Base-by-base conservation (phyloP, 768 basidiomycete species). In the Lentinula guzmanii region DNA sequence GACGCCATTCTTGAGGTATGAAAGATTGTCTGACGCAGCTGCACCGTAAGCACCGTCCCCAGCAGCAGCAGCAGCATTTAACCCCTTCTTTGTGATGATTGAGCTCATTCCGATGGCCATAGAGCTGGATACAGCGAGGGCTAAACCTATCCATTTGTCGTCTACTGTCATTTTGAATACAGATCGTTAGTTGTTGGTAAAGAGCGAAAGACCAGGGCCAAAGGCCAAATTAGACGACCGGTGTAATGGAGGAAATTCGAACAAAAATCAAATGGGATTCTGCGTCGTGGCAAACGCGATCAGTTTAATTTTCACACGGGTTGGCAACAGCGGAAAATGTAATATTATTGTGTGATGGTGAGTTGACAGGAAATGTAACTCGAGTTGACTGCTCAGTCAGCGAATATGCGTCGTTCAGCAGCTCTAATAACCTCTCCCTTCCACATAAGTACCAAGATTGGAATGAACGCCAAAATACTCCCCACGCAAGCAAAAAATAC, bases 41-140 rank as follows among this genome's bases (percentile, higher is more conserved):
- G 64, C 65, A n/a, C 66, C 67, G 65, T 84, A 82, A 37, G 80
- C 71, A 15, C 81, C 79, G 61, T 78, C 71, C 54, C 76, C 79
- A 3, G 86, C 86, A 50, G 95, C 79, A 3, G 86, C 86, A 50
- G 95, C 90, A 68, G 94, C 92, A 65, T 91, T 97, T 28, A 98
- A 76, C 24, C 96, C 96, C 96, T 97, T 98, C 85, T 99, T 99
- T 16, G 96, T 99, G 71, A 99, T 96, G 70, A 99, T 97, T 73
- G 95, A 97, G 74, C 94, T 96, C 42, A 90, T 91, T 54, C 97
- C 96, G 66, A 98, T 98, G 62, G 90, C 87, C 28, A 91, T 70
- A 11, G 91, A 90, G 66, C 93, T 85, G 18, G 87, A 86, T 53
- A 98, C 75, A 58, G 97, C 95, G 60, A 99, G 85, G 28, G 85